Base-by-base conservation (phyloP, 306 rosid genomes). In the Cucumis cinereus region DNA sequence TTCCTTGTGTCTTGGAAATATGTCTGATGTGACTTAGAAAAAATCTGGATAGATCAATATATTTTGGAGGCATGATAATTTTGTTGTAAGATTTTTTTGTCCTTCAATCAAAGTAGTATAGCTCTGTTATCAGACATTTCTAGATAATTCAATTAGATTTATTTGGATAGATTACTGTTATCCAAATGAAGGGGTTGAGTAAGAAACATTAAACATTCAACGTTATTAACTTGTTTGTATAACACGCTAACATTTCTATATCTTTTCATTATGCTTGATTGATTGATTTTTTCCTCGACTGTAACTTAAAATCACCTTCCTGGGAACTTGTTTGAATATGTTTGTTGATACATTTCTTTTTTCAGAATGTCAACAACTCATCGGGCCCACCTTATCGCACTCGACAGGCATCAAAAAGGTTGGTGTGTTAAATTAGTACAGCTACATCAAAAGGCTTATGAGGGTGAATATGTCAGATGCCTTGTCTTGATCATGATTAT, bases 331-430 rank as follows among this genome's bases (percentile, higher is more conserved):
- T 38, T 5, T 66, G 26, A 20, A 40, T 38, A 38, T n/a, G 10
- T 24, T 75, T 55, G 62, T 15, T 68, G 35, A 14, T 43, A 4
- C 58, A 10, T 77, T 49, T 74, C 26, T 56, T 82, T 75, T 85
- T 81, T 50, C 81, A 83, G 84, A 81, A 79, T 79, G 78, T 81
- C 79, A 81, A 83, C 82, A 91, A 85, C 80, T 67, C 94, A 64
- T 63, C 94, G 35, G 82, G 87, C 89, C 76, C 85, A 35, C 89
- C 83, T 81, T 85, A 86, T 58, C 90, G 80, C 69, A 85, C 86
- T 68, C 87, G 91, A 68, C 85, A 78, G 59, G 77, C 79, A 79
- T 90, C 98, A 70, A 81, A 84, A 79, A 88, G 97, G 98, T 88
- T 69, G 82, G 86, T 82, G 64, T 74, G 74, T 77, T 79, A 38